Base-by-base conservation (phyloP, 1,139 yeast genomes). In the Candida frijolesensis region DNA sequence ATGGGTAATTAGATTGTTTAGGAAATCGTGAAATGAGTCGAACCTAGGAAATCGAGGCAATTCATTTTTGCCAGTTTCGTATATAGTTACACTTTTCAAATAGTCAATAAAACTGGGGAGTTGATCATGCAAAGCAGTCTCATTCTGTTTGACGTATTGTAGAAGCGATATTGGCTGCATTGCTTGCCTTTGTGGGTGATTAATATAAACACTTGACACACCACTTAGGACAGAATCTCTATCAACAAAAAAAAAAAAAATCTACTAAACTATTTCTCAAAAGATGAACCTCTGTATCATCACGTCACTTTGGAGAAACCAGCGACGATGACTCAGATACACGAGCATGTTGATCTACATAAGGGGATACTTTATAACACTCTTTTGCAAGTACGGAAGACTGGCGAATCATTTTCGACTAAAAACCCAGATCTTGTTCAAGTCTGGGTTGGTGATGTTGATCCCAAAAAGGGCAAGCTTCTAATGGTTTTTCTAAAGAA, bases 361-460 rank as follows among this genome's bases (percentile, higher is more conserved):
- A 70, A 64, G 9, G 77, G 85, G 8, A 65, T 80, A 0, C 64
- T 85, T 3, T 79, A 80, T 53, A 75, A 71, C 0, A 62, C 66
- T 10, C 68, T 85, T 22, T 71, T 78, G 51, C 87, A 85, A 55
- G 64, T 85, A 2, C 67, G 76, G 50, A 32, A 46, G 4, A 66
- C 68, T 45, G 59, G 58, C 2, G 60, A 57, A 6, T 51, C 54
- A 1, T 56, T 60, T 1, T 56, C 64, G 9, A 51, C 38, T 8
- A 53, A 50, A 1, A 38, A 19, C n/a, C 76, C 78, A 0, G 55
- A 60, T 3, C 62, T 84, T 10, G 66, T 75, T 2, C 66, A 70
- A 3, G 85, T 80, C 1, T 89, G 96, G 95, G 71, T 82, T 41
- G 73, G 79, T 52, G 66, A 63, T 16, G 63, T 76, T 12, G 53